Evolutionary conservation across 768 basidiomycete species (phyloP).

Genomic region (Pleurotus djamor): DNA sequence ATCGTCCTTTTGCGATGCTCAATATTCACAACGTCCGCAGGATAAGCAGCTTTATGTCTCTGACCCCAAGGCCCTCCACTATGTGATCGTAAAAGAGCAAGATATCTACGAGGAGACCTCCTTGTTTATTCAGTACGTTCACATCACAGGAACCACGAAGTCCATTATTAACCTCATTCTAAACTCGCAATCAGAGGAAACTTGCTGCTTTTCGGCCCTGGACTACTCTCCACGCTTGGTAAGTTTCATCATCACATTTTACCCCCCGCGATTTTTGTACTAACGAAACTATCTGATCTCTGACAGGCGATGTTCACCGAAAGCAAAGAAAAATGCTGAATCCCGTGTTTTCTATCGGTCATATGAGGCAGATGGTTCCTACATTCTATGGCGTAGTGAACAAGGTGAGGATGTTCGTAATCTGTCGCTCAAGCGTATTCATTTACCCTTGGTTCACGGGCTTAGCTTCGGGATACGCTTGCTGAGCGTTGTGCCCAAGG

Average conservation of each 20-base stretch:
- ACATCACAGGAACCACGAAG: background rate
- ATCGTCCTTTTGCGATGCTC: background rate
- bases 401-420: background rate
- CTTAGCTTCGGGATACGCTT: constrained; percentile 10
- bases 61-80: constrained; percentile 32
- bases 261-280: background rate
- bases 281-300: background rate
- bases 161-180: background rate
- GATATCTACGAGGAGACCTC: constrained; percentile 44
- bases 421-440: too few species aligned
- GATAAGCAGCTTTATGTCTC: constrained; percentile 25
- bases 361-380: constrained; percentile 24
- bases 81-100: constrained; percentile 35
- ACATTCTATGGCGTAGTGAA: constrained; percentile 13
- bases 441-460: too few species aligned
- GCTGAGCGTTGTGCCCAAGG: constrained; percentile 8
- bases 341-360: constrained; percentile 26
- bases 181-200: background rate
- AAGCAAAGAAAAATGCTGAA: constrained; percentile 28
- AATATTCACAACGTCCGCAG: constrained; percentile 11
- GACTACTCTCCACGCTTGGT: background rate
- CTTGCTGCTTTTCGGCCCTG: background rate
- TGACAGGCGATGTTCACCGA: constrained; percentile 5
- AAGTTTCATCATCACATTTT: background rate
- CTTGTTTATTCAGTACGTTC: constrained; percentile 33